These are phyloP conservation scores for Lycium ferocissimum DNA, from an alignment of 257 asterid genomes.

Conservation along the genomic window DNA sequence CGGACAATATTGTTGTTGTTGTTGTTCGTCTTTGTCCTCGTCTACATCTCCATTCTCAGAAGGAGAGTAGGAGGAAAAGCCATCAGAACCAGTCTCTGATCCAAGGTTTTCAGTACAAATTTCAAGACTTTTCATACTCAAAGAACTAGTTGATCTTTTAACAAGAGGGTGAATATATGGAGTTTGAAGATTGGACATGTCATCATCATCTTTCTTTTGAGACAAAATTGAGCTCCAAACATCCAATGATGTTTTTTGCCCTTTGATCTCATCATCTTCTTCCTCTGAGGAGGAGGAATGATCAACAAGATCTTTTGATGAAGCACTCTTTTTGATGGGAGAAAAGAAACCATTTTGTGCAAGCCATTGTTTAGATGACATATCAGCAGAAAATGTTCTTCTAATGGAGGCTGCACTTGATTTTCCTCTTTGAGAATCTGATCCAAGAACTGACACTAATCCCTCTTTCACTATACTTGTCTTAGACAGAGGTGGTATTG, in stretches of 20 bases:
- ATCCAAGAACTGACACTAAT: slow-evolving; percentile 40
- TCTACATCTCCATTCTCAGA: slow-evolving; percentile 47
- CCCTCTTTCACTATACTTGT: slow-evolving; percentile 52
- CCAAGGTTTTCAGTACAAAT: slow-evolving; percentile 91
- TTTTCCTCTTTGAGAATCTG: background rate
- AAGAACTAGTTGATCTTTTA: slow-evolving; percentile 55
- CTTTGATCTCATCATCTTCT: background rate
- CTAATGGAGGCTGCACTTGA: slow-evolving; percentile 27
- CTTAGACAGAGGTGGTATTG: slow-evolving; percentile 16
- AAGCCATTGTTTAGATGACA: slow-evolving; percentile 52
- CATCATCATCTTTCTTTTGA: slow-evolving; percentile 46
- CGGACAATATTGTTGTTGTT: background rate
- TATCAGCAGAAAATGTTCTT: slow-evolving; percentile 52
- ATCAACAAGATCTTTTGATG: slow-evolving; percentile 38
- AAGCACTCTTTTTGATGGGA: slow-evolving; percentile 41
- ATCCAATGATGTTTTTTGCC: slow-evolving; percentile 29
- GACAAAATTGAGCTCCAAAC: slow-evolving; percentile 30
- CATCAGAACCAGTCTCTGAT: slow-evolving; percentile 86
- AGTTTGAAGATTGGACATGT: slow-evolving; percentile 38
- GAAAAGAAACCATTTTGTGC: slow-evolving; percentile 42
- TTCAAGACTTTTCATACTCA: slow-evolving; percentile 73
- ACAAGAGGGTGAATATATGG: slow-evolving; percentile 72
- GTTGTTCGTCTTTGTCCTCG: slow-evolving; percentile 30
- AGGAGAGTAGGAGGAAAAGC: slow-evolving; percentile 47
- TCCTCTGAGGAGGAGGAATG: slow-evolving; percentile 31